Base-by-base conservation (phyloP, 2,329 filamentous ascomycete genomes). In the Aspergillus fructus region DNA sequence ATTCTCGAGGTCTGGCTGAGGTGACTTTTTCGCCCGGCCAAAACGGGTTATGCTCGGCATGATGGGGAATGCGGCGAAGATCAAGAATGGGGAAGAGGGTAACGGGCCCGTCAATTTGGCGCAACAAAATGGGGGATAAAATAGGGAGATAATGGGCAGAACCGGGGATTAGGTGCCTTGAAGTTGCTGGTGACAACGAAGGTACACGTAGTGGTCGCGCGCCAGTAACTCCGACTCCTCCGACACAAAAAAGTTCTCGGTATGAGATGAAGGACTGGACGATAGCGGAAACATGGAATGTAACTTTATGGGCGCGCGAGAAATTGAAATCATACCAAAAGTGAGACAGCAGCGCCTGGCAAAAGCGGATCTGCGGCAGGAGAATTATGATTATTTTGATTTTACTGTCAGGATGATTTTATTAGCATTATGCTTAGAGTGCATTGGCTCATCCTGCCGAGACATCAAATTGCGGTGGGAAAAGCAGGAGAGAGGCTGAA, bases 1-100 rank as follows among this genome's bases (percentile, higher is more conserved):
- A 66, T 65, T 53, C 43, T 60, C 59, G 37, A 51, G 48, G 56
- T 58, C 63, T 57, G 62, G 46, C 57, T 63, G 64, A 49, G 59
- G 56, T 60, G 62, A 60, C 55, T 67, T 71, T 59, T 68, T 70
- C 46, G 61, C 61, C 59, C 66, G 66, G 62, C 65, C 69, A 60
- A 74, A 65, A 59, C 65, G 65, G 56, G 61, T 66, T 65, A 73
- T 71, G 55, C 59, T 63, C 55, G 63, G 59, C 58, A 66, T 62
- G 34, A 53, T 47, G 39, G 50, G 53, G 45, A 48, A 47, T 49
- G 59, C 54, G 62, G 64, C 55, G 60, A 51, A 53, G 46, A 56
- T 53, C 47, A 59, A 42, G 45, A 19, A 49, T 27, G 46, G 46
- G 45, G 37, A 47, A 40, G 42, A 37, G 55, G 52, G 33, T 30